A percentile compares a stretch with the other conserved stretches of the same genome.
These are phyloP conservation scores for Passalora sequoiae DNA, from an alignment of 2,329 filamentous ascomycete genomes.

Conservation along the genomic window DNA sequence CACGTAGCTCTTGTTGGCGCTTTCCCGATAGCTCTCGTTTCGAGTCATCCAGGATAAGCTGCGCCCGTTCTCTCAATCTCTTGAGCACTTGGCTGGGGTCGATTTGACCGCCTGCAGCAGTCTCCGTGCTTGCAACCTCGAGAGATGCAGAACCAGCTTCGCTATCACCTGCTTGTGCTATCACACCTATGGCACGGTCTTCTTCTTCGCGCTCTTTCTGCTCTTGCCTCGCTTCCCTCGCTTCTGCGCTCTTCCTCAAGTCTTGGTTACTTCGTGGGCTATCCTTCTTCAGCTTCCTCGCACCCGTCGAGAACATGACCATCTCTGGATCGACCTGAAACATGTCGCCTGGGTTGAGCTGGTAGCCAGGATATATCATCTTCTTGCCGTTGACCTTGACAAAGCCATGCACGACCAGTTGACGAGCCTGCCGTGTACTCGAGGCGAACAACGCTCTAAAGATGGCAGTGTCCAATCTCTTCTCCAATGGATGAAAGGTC, in stretches of 20 bases:
- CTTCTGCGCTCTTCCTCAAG: slow-evolving; percentile 13
- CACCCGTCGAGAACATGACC: slow-evolving; percentile 82
- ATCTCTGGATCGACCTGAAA: slow-evolving; percentile 90
- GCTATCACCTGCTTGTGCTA: slow-evolving; percentile 22
- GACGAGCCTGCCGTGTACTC: slow-evolving; percentile 84
- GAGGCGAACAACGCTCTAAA: slow-evolving; percentile 92
- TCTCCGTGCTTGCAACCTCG: slow-evolving; percentile 3
- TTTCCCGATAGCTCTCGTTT: slow-evolving; percentile 55
- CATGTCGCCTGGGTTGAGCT: slow-evolving; percentile 94
- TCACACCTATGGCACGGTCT: slow-evolving; percentile 12
- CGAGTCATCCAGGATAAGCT: slow-evolving; percentile 53
- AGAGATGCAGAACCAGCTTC: slow-evolving; percentile 19
- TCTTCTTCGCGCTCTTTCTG: slow-evolving; percentile 16
- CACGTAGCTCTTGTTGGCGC: slow-evolving; percentile 69
- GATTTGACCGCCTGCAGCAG: slow-evolving; percentile 3
- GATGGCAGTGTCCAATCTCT: slow-evolving; percentile 87
- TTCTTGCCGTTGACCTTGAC: slow-evolving; percentile 97
- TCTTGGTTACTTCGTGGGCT: slow-evolving; percentile 27
- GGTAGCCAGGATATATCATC: slow-evolving; percentile 90
- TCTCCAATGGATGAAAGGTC: slow-evolving; percentile 86
- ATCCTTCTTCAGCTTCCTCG: slow-evolving; percentile 40
- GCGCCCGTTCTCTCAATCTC: slow-evolving; percentile 53
- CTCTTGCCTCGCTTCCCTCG: slow-evolving; percentile 21
- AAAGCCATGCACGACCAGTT: slow-evolving; percentile 87
- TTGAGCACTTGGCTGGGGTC: slow-evolving; percentile 44